These are phyloP conservation scores for Exobasidium cylindrosporum DNA, from an alignment of 1,284 basidiomycete species.

Conservation along the genomic window DNA sequence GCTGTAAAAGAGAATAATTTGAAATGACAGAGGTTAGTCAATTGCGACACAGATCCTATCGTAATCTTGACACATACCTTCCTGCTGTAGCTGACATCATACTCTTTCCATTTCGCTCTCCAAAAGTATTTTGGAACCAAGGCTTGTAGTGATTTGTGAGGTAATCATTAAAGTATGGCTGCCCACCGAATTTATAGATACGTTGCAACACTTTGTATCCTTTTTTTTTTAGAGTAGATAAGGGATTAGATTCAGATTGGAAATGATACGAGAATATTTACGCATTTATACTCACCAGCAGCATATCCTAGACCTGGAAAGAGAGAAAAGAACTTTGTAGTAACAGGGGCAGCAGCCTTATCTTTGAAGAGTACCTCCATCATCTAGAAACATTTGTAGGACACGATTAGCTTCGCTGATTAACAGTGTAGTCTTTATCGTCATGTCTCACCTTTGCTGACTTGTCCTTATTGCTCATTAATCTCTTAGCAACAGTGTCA, in stretches of 20 bases:
- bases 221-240: constrained; percentile 1
- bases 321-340: constrained; percentile 77
- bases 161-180: constrained; percentile 94
- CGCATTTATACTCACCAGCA: constrained; percentile 52
- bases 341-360: constrained; percentile 65
- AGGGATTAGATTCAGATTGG: background rate
- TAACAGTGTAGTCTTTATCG: background rate
- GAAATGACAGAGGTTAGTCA: no score
- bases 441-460: constrained; percentile 24
- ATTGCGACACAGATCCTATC: background rate
- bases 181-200: constrained; percentile 83
- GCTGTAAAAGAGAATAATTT: constrained; percentile 15
- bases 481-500: constrained; percentile 91
- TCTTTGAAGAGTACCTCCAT: constrained; percentile 81
- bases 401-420: background rate
- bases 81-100: constrained; percentile 94
- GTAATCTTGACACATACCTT: constrained; percentile 19
- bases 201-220: constrained; percentile 69
- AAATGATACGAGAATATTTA: no score
- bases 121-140: constrained; percentile 77
- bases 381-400: constrained; percentile 59
- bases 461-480: constrained; percentile 78
- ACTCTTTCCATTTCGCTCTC: constrained; percentile 92
- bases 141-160: constrained; percentile 74
- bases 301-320: constrained; percentile 98